Evolutionary conservation across 345 rosid species (phyloP), one percentile per base, ranked within the genome.

Genomic region (Gossypium mustelinum): DNA sequence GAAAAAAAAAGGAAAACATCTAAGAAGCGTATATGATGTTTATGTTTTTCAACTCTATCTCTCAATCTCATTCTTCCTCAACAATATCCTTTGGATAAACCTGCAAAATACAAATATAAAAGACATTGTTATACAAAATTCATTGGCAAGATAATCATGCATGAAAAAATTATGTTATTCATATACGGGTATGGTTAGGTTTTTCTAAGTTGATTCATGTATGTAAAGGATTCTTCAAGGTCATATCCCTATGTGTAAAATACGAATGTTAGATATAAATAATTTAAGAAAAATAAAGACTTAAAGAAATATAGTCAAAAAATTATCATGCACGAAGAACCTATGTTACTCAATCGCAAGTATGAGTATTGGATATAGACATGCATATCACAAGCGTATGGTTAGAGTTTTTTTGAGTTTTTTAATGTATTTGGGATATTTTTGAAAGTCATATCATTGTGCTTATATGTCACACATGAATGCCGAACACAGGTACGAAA

Each of bases 1-100:
- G 1, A 2, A 5, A 59, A 59, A 12, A 60, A 20, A 0, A 4
- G 39, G 41, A 34, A 34, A 34, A 20, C 9, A 54, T 20, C 62
- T 22, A 24, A 58, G 7, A 58, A 24, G 27, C 51, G 5, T 44
- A 11, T 12, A 1, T 7, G 0, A 58, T 39, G 14, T 67, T 44
- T n/a, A 44, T 66, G 54, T 20, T 24, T 58, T 24, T 22, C 14
- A 52, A 29, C 63, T 71, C 13, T 34, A 70, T 59, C 7, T 52
- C 7, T 17, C 5, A 48, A 34, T 34, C 50, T 71, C 34, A 73
- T 55, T 17, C 20, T 57, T 17, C 2, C 9, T 25, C 20, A 47
- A 41, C 13, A 56, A 18, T 56, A 39, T 77, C 74, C 18, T 74
- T 77, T 0, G 85, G 82, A 47, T 73, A 67, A 57, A 81, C 75